Percentiles rank a stretch among this genome's conserved stretches.
These are phyloP conservation scores for Talaromyces liani DNA, from an alignment of 495 filamentous ascomycete genomes.

Conservation along the genomic window DNA sequence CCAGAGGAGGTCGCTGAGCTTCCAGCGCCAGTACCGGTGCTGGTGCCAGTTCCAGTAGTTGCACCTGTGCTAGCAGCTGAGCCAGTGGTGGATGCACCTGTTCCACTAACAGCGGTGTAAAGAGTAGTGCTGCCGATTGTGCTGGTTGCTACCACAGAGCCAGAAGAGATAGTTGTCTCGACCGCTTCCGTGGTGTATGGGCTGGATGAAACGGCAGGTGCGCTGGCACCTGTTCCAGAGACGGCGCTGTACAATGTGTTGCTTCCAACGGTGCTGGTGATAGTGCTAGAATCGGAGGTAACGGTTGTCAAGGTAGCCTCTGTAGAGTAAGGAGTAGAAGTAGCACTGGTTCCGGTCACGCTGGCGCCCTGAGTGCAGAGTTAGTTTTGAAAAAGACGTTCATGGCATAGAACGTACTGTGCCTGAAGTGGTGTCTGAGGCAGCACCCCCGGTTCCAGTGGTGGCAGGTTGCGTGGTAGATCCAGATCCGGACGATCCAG, in stretches of 20 bases:
- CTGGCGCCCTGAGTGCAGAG: conserved; percentile 8
- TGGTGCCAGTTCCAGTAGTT: conserved; percentile 8
- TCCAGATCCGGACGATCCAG: conserved; percentile 14
- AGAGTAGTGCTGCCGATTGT: conserved; percentile 7
- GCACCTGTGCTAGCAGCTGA: not conserved
- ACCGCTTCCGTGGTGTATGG: not conserved
- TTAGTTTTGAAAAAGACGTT: conserved; percentile 6
- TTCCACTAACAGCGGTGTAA: not conserved
- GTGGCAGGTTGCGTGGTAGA: conserved; percentile 14
- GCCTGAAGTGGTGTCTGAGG: conserved; percentile 19
- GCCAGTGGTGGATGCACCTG: not conserved
- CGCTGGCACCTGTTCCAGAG: not conserved
- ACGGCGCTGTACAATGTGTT: conserved; percentile 10
- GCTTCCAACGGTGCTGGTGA: conserved; percentile 19
- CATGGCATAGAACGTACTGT: conserved; percentile 4
- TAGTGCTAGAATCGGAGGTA: conserved; percentile 13
- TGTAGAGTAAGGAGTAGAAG: conserved; percentile 8
- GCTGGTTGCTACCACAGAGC: not conserved
- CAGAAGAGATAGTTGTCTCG: not conserved
- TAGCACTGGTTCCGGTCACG: not conserved
- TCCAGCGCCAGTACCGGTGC: conserved; percentile 4
- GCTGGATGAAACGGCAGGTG: not conserved
- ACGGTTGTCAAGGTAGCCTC: conserved; percentile 12
- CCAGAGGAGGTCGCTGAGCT: conserved; percentile 6
- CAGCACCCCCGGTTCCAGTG: conserved; percentile 10